Conservation (phyloP, 768 basidiomycete species). For the Kwoniella sp. region DNA sequence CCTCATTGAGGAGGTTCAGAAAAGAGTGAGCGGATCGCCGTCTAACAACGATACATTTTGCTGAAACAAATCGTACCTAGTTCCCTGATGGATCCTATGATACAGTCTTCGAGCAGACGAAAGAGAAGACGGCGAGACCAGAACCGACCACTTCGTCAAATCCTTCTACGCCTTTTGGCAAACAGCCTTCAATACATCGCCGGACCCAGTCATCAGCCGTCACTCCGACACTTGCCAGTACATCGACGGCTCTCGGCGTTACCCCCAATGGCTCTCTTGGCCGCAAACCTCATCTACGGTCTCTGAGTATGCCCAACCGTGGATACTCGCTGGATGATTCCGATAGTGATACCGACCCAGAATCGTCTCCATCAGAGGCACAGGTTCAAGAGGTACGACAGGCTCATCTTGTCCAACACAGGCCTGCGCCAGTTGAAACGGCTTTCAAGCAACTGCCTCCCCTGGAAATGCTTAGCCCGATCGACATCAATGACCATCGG, state of each 20-base stretch:
- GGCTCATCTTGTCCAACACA: background rate
- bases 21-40: conserved; percentile 37
- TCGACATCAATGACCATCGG: conserved; percentile 6
- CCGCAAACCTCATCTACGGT: conserved; percentile 26
- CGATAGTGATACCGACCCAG: conserved; percentile 10
- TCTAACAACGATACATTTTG: background rate
- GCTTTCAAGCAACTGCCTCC: conserved; percentile 4
- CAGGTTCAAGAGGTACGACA: no score
- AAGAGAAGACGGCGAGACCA: conserved; percentile 15
- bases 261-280: conserved; percentile 1
- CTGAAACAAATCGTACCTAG: conserved; percentile 16
- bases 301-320: conserved; percentile 31
- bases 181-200: conserved; percentile 26
- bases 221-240: background rate
- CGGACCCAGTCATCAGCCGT: conserved; percentile 23
- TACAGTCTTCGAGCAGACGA: conserved; percentile 22
- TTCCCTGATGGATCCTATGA: conserved; percentile 45
- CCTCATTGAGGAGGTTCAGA: conserved; percentile 32
- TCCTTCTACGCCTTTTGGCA: conserved; percentile 5
- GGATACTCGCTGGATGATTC: conserved; percentile 18
- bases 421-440: background rate
- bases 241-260: conserved; percentile 7
- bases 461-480: conserved; percentile 17
- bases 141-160: background rate
- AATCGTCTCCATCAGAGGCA: conserved; percentile 7